Percentiles rank a stretch among this genome's conserved stretches.
These are phyloP conservation scores for Scortechinia acanthostroma DNA, from an alignment of 2,329 filamentous ascomycete species.

Conservation along the genomic window DNA sequence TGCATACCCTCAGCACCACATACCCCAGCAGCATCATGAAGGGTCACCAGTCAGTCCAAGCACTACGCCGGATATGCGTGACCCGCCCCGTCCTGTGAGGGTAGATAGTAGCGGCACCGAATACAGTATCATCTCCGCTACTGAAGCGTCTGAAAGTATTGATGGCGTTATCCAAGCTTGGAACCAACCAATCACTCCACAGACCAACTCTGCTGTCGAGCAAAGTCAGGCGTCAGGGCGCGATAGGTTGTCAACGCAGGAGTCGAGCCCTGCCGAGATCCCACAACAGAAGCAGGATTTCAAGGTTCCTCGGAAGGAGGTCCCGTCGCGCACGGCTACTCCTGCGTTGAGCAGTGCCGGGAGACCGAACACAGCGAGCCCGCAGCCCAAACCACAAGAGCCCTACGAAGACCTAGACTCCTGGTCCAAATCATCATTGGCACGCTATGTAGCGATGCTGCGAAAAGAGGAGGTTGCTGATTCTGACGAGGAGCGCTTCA, in stretches of 20 bases:
- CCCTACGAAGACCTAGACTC: constrained; percentile 43
- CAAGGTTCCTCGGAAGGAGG: too few relatives aligned
- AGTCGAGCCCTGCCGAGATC: too few relatives aligned
- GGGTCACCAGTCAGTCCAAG: background rate
- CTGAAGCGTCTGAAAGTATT: constrained; percentile 22
- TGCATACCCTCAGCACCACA: too few relatives aligned
- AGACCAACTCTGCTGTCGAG: constrained; percentile 8
- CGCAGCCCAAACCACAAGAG: constrained; percentile 23
- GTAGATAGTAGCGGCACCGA: background rate
- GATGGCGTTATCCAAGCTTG: constrained; percentile 32
- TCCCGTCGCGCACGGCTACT: too few relatives aligned
- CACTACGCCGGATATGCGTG: background rate
- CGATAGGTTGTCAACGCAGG: too few relatives aligned
- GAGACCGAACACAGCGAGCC: background rate
- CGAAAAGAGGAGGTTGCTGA: constrained; percentile 36
- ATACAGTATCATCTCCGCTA: background rate
- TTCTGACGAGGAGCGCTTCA: constrained; percentile 39
- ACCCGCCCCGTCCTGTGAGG: too few relatives aligned
- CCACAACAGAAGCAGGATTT: too few relatives aligned
- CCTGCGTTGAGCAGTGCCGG: background rate
- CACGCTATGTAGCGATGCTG: constrained; percentile 44
- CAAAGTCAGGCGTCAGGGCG: constrained; percentile 3
- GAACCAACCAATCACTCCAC: constrained; percentile 21
- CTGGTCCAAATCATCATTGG: constrained; percentile 45
- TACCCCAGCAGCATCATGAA: background rate